Evolutionary conservation across 1,284 basidiomycete genomes (phyloP), one percentile per base, ranked within the genome.

Genomic region (Naganishia sp.): DNA sequence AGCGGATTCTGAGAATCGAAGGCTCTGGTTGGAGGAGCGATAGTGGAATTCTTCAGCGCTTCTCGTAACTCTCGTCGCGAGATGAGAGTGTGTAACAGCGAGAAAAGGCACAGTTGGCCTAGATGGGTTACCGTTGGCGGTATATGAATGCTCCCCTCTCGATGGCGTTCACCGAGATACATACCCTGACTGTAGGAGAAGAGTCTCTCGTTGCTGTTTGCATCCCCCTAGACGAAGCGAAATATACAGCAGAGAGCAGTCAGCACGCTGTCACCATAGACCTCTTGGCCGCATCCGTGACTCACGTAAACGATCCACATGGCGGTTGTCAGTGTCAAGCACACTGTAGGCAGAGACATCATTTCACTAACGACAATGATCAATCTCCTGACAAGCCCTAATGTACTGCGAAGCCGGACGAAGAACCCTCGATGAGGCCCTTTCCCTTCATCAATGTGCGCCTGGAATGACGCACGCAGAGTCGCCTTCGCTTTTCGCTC

Each of bases 241-340:
- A 17, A 41, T 11, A 28, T 28, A 28, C 28, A 28, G 28, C 28
- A 28, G 28, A 5, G 28, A 28, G 28, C 28, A 28, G 28, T 39
- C 10, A 39, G 35, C 35, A 39, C 28, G 23, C 3, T 61, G 7
- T 11, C 9, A 6, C 15, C 6, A 4, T 17, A 9, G 45, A 23
- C 31, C 5, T 13, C 6, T 2, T n/a, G 17, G 7, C 10, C 35
- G 13, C 6, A 11, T 54, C 52, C 18, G 11, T 15, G 2, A 42
- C 58, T 32, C n/a, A 61, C 58, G n/a, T 50, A 61, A 23, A 39
- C 47, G 7, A 61, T 35, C 39, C 58, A 47, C 58, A 61, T 61
- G 15, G 15, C 25, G 11, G 58, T 39, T 3, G 46, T 61, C 47
- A 61, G 10, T 7, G 58, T 61, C 58, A 61, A 25, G 23, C 58